Evolutionary conservation across 2,329 filamentous ascomycete genomes (phyloP), one percentile per base, ranked within the genome.

Genomic region (Microsporum audouinii): DNA sequence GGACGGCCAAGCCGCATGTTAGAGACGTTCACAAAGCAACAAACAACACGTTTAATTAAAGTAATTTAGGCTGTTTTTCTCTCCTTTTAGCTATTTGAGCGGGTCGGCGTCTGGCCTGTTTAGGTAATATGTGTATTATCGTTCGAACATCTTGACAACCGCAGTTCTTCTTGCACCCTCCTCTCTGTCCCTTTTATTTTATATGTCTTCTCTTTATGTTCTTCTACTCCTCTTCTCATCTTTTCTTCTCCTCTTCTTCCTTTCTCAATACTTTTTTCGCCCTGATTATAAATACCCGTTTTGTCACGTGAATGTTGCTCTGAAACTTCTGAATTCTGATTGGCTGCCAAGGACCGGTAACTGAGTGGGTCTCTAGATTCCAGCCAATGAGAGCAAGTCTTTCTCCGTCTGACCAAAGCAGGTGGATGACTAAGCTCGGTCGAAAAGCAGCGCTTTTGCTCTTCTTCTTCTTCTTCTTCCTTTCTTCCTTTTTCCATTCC

Each of bases 381-480:
- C 51, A 34, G 49, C 49, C 49, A 55, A 55, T 55, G 12, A 55
- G 5, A 36, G 14, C 49, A 14, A 2, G 1, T 31, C 27, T 23
- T 31, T 33, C 14, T 36, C 29, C 14, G 49, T 31, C 29, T 55
- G 29, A 36, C 49, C 49, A 55, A 7, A 38, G 45, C 31, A 41
- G 57, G 6, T 36, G 29, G 49, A 34, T 55, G 49, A 55, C 49
- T 55, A 34, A 55, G 14, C 49, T 55, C 49, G 49, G 49, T n/a
- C 39, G 34, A 29, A 41, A 41, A 27, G 34, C 39, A 29, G 5
- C 45, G 41, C 12, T 38, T 17, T 17, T 36, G 58, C 34, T 45
- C 51, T 29, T 41, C 51, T 43, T 29, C 51, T 51, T 47, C 62
- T 41, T 60, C 57, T 60, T 27, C 27, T 59, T 7, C 57, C 14